These are phyloP conservation scores for Pichia exigua DNA, from an alignment of 805 yeast species.

Conservation along the genomic window DNA sequence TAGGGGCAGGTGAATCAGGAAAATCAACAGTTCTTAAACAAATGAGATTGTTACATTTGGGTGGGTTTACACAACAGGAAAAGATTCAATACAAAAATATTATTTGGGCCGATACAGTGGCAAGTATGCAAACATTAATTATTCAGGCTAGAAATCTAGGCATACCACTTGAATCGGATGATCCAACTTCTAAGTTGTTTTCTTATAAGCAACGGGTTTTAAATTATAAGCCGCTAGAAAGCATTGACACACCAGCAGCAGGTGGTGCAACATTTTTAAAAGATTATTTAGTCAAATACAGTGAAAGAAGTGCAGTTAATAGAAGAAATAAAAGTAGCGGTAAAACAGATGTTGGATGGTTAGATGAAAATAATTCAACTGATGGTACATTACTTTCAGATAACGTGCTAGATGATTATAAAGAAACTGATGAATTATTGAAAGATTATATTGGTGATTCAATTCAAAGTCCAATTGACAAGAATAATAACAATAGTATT, in stretches of 20 bases:
- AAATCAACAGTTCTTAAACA: conserved; percentile 90
- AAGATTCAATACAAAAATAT: conserved; percentile 74
- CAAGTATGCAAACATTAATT: conserved; percentile 70
- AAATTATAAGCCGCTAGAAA: conserved; percentile 49
- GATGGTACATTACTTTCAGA: conserved; percentile 8
- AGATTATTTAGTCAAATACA: conserved; percentile 56
- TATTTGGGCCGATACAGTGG: conserved; percentile 88
- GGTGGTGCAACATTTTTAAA: conserved; percentile 58
- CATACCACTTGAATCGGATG: conserved; percentile 60
- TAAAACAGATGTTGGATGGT: conserved; percentile 31
- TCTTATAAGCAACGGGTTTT: conserved; percentile 43
- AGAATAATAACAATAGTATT: neutral
- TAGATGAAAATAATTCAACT: conserved; percentile 11
- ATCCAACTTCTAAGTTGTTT: conserved; percentile 39
- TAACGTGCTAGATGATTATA: conserved; percentile 9
- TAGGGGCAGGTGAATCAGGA: conserved; percentile 95
- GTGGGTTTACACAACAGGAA: conserved; percentile 77
- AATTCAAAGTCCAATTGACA: conserved; percentile 4
- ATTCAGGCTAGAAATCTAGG: conserved; percentile 65
- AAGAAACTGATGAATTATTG: conserved; percentile 10
- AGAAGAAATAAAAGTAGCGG: conserved; percentile 53
- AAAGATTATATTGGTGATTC: conserved; percentile 16
- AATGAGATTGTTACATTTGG: conserved; percentile 74
- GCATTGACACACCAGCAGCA: conserved; percentile 57
- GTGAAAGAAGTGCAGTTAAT: conserved; percentile 44